A percentile compares a stretch with the other conserved stretches of the same genome.
Conservation (phyloP, 2,329 filamentous ascomycete genomes). For the Calonectria hawksworthii region DNA sequence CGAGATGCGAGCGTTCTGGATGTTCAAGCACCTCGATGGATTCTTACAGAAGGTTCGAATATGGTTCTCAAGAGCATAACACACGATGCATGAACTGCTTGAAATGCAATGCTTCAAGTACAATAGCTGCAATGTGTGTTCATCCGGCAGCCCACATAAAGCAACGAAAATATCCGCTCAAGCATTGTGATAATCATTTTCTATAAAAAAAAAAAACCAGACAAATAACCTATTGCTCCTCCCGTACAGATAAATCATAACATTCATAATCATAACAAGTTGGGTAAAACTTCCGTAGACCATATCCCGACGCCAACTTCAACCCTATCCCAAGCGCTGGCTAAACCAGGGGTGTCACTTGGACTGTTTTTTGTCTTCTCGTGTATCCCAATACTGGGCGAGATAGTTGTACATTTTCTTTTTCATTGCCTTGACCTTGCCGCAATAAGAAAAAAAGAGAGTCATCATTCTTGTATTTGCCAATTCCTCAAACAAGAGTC, state of each 20-base stretch:
- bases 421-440: background rate
- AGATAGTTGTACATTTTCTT: background rate
- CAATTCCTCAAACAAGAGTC: background rate
- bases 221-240: constrained; percentile 6
- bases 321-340: background rate
- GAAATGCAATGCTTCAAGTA: background rate
- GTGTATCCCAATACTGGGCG: background rate
- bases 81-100: constrained; percentile 2
- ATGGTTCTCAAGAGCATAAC: constrained; percentile 7
- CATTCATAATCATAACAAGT: constrained; percentile 10
- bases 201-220: background rate
- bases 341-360: background rate
- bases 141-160: background rate
- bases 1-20: background rate
- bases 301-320: background rate
- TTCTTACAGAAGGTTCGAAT: background rate
- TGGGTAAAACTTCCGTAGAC: background rate
- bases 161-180: background rate
- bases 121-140: background rate
- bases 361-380: constrained; percentile 2
- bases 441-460: background rate
- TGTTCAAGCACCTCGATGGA: constrained; percentile 5
- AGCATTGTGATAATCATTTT: constrained; percentile 2
- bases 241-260: constrained; percentile 12
- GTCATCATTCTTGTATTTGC: background rate